phyloP scores from a whole-genome alignment of 108 stramenopile genomes.

The Asterionellopsis glacialis region DNA sequence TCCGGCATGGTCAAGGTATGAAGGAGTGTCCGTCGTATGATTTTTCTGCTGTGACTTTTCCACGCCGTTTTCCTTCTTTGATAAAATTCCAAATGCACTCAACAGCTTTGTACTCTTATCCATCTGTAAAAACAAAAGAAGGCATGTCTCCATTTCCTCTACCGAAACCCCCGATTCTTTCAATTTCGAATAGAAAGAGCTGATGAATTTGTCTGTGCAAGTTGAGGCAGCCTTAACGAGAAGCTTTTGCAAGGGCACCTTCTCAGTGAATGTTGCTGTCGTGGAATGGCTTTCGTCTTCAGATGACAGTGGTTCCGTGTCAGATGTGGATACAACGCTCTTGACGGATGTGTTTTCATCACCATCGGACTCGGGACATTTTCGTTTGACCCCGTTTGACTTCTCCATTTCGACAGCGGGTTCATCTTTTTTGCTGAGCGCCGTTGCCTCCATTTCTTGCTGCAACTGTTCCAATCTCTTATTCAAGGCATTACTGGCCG shows the following conservation, averaged over 20 bases:
- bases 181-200: constrained; percentile 37
- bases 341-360: constrained; percentile 6
- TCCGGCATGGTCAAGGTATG: constrained; percentile 28
- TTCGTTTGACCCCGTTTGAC: background rate
- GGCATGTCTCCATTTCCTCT: constrained; percentile 39
- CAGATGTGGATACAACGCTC: constrained; percentile 8
- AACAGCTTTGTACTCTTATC: constrained; percentile 55
- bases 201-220: constrained; percentile 35
- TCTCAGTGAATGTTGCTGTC: background rate
- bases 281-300: background rate
- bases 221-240: constrained; percentile 41
- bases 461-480: constrained; percentile 20
- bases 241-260: constrained; percentile 28
- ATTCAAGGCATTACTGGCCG: constrained; percentile 55
- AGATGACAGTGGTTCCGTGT: background rate
- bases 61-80: constrained; percentile 9
- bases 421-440: background rate
- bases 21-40: background rate
- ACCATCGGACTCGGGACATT: background rate
- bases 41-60: constrained; percentile 8
- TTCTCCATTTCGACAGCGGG: constrained; percentile 6
- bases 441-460: constrained; percentile 11
- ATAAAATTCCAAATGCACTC: constrained; percentile 41
- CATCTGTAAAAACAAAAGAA: constrained; percentile 59
- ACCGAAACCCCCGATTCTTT: constrained; percentile 18